A percentile compares a stretch with the other conserved stretches of the same genome.
Evolutionary conservation across 1,284 basidiomycete species (phyloP).

Genomic region (Apiotrichum mycotoxinovorans): DNA sequence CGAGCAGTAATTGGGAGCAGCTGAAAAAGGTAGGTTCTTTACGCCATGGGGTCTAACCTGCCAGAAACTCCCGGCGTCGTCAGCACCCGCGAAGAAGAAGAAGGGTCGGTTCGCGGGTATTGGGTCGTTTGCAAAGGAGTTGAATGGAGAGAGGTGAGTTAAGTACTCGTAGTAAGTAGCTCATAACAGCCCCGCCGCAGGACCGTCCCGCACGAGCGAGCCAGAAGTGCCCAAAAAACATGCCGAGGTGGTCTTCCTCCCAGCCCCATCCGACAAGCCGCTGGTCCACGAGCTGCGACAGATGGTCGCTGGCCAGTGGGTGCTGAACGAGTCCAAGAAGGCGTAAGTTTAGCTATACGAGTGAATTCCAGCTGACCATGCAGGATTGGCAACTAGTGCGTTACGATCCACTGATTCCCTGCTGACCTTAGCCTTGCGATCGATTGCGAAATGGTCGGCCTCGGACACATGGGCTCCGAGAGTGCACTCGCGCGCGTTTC

Average conservation of each 20-base stretch:
- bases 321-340: constrained; percentile 38
- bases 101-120: background rate
- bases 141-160: constrained; percentile 2
- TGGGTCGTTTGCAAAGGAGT: constrained; percentile 2
- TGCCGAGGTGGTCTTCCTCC: constrained; percentile 23
- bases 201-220: background rate
- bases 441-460: constrained; percentile 98
- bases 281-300: constrained; percentile 39
- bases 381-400: constrained; percentile 37
- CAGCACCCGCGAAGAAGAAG: constrained; percentile 1
- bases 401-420: too few species aligned
- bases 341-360: constrained; percentile 27
- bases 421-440: constrained; percentile 58
- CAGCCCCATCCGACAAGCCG: constrained; percentile 27
- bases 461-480: constrained; percentile 74
- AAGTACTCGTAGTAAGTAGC: background rate
- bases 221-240: constrained; percentile 9
- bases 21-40: constrained; percentile 25
- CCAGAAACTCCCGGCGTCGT: constrained; percentile 8
- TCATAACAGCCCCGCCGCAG: background rate
- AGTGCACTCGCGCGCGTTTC: constrained; percentile 86
- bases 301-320: constrained; percentile 39
- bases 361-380: constrained; percentile 6
- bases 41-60: background rate
- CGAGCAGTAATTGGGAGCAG: constrained; percentile 41